These are phyloP conservation scores for grape (Vitis vinifera) DNA, from an alignment of 164 flowering plant genomes.

Conservation along the genomic window ASM3070453v1 NC_081807.1:17942501-17943000, in stretches of 20 bases:
- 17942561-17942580: constrained; percentile 2
- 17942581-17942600: constrained; percentile 18
- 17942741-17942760: constrained; percentile 38
- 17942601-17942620: constrained; percentile 29
- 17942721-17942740: constrained; percentile 45
- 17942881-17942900: constrained; percentile 65
- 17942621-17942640: constrained; percentile 27
- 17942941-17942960: constrained; percentile 47
- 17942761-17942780: constrained; percentile 56
- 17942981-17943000: constrained; percentile 35
- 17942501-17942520: too few relatives aligned
- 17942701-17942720: constrained; percentile 43
- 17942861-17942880: too few relatives aligned
- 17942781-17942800: constrained; percentile 90
- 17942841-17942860: too few relatives aligned
- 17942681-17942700: constrained; percentile 31
- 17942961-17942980: constrained; percentile 57
- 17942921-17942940: constrained; percentile 33
- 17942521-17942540: too few relatives aligned
- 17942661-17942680: constrained; percentile 1
- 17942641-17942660: constrained; percentile 11
- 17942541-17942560: too few relatives aligned
- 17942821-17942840: too few relatives aligned
- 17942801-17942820: too few relatives aligned
- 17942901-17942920: constrained; percentile 50